Evolutionary conservation across 352 stramenopile species (phyloP), one percentile per base, ranked within the genome.

Genomic region (Peronosclerospora sorghi): DNA sequence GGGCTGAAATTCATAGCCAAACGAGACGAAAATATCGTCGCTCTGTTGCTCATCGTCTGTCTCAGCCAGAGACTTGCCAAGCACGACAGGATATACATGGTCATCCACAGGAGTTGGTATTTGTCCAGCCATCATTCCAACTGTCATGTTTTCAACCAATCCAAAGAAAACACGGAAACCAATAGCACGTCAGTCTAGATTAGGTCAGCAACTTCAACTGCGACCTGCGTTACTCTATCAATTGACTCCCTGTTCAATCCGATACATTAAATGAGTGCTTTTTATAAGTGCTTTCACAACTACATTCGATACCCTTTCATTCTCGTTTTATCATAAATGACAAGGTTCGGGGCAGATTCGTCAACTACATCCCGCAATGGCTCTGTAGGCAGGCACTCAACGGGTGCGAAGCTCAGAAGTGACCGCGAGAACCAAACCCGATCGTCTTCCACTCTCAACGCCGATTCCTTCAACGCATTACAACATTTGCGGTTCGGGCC

Each of bases 1-100:
- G 8, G 80, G 77, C 42, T 83, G 78, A 45, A 92, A 92, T 43
- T 92, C 77, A 47, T 92, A 92, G 18, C 79, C 64, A 44, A 92
- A 88, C 5, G 77, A 66, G 32, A 60, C 50, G 21, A 63, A 68
- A 17, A 78, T 65, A 9, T 69, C 65, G 5, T 65, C 46, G 7
- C 35, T 36, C 5, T 23, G 38, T n/a, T 57, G 35, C 1, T 41
- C 34, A n/a, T 41, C 45, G 0, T 38, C 30, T 21, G 29, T 9
- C 6, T 47, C 40, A 3, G 50, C 20, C 24, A 88, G 38, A 21
- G 75, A 86, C 9, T 34, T 32, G 1, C 75, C 75, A 4, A 88
- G 35, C 21, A 62, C 48, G 30, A 88, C 75, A 4, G 35, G 41
- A 27, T 86, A 88, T 39, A 80, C 73, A 24, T 38, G 45, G 9